These are phyloP conservation scores for Meyerozyma guilliermondii DNA, from an alignment of 1,139 yeast species.

Conservation along the genomic window DNA sequence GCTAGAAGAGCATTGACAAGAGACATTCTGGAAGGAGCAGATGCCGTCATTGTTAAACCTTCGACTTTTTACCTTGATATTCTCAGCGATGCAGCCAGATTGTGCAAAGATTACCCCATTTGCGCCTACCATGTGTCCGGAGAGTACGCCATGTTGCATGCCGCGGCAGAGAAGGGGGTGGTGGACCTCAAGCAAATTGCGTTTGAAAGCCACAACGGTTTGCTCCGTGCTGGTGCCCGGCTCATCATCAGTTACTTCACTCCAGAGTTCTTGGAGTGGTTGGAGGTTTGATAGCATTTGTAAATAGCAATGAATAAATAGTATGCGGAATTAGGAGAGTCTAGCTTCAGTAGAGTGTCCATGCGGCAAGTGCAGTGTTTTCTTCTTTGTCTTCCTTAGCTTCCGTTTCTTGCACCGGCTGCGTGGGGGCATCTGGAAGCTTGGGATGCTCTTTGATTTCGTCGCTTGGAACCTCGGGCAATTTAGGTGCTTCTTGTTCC, in stretches of 20 bases:
- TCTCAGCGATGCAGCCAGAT: constrained; percentile 78
- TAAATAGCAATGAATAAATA: too few species aligned
- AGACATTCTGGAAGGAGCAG: constrained; percentile 91
- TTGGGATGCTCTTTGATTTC: too few species aligned
- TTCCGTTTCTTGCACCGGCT: neutral
- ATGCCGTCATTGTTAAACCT: constrained; percentile 94
- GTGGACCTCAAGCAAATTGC: constrained; percentile 87
- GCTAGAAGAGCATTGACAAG: constrained; percentile 88
- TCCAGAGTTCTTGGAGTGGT: constrained; percentile 95
- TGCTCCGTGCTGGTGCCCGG: constrained; percentile 94
- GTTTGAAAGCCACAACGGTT: constrained; percentile 86
- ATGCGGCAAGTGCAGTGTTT: too few species aligned
- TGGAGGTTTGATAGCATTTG: constrained; percentile 25
- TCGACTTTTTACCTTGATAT: constrained; percentile 92
- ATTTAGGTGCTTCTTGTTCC: too few species aligned
- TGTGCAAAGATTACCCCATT: constrained; percentile 80
- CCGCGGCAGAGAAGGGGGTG: constrained; percentile 95
- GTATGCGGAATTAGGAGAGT: too few species aligned
- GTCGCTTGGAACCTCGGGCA: too few species aligned
- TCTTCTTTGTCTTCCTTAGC: neutral
- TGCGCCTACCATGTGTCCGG: constrained; percentile 98
- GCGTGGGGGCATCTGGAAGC: neutral
- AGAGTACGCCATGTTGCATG: constrained; percentile 96
- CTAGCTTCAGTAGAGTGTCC: too few species aligned
- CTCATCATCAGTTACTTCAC: constrained; percentile 88